Percentiles rank a stretch among this genome's conserved stretches.
phyloP scores from a whole-genome alignment of 371 early-diverging fungal genomes.

The Enteropsectra breve region DNA sequence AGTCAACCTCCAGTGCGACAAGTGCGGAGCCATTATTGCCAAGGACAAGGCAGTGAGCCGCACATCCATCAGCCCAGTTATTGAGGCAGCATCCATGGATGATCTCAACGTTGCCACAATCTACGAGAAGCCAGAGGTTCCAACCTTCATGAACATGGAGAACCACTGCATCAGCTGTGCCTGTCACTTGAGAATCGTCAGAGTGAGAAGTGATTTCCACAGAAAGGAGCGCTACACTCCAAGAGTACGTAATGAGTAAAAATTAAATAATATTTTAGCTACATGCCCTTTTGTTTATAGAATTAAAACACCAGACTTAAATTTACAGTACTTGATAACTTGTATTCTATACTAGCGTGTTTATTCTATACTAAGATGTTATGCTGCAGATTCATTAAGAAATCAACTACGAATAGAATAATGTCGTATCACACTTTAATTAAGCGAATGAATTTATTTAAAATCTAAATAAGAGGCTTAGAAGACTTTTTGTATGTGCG shows the following conservation, averaged over 20 bases:
- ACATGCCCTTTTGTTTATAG: too few species aligned
- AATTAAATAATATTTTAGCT: background rate
- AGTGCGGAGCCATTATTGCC: constrained; percentile 89
- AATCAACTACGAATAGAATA: too few species aligned
- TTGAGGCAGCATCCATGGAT: constrained; percentile 87
- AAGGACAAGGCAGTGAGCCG: constrained; percentile 99
- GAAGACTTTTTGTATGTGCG: too few species aligned
- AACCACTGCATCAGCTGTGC: constrained; percentile 95
- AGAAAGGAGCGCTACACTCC: constrained; percentile 85
- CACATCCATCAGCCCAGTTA: constrained; percentile 87
- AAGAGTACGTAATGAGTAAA: constrained; percentile 2
- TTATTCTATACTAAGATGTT: too few species aligned
- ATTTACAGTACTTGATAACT: too few species aligned
- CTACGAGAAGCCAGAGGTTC: constrained; percentile 80
- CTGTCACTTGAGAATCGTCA: constrained; percentile 86
- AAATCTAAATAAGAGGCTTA: too few species aligned
- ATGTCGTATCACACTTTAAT: too few species aligned
- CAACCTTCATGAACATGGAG: constrained; percentile 89
- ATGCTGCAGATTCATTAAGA: too few species aligned
- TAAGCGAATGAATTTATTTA: too few species aligned
- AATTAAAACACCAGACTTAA: too few species aligned
- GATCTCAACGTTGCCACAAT: constrained; percentile 88
- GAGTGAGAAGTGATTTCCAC: constrained; percentile 76
- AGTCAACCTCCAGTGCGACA: constrained; percentile 85
- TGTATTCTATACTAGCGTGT: too few species aligned